phyloP scores from a whole-genome alignment of 345 rosid genomes.

The Brassica rapa region DNA sequence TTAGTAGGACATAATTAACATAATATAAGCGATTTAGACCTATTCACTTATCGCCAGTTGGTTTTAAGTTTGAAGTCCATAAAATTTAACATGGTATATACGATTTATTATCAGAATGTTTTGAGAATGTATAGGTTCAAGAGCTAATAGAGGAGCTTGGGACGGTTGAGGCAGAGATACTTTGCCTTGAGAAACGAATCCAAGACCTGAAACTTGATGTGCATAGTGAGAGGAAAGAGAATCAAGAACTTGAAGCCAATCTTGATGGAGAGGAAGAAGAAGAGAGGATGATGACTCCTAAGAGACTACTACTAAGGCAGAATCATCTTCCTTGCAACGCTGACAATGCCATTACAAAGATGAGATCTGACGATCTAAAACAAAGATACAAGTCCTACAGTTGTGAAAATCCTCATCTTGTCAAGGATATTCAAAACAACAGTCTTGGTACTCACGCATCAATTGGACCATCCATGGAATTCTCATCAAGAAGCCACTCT shows the following conservation, averaged over 20 bases:
- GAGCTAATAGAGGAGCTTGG: slow-evolving; percentile 67
- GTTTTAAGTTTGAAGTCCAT: too few relatives aligned
- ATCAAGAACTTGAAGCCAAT: slow-evolving; percentile 31
- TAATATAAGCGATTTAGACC: too few relatives aligned
- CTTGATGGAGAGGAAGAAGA: slow-evolving; percentile 41
- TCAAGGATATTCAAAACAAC: slow-evolving; percentile 43
- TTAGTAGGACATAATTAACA: too few relatives aligned
- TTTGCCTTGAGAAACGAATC: slow-evolving; percentile 72
- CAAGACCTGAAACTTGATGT: slow-evolving; percentile 65
- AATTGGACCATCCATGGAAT: slow-evolving; percentile 59
- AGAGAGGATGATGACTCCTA: slow-evolving; percentile 46
- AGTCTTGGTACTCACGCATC: slow-evolving; percentile 60
- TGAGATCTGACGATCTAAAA: slow-evolving; percentile 36
- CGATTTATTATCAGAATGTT: too few relatives aligned
- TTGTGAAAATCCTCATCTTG: slow-evolving; percentile 39
- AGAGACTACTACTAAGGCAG: slow-evolving; percentile 35
- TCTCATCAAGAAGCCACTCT: slow-evolving; percentile 50
- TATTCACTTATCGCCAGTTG: too few relatives aligned
- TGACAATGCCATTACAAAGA: slow-evolving; percentile 24
- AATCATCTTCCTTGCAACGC: slow-evolving; percentile 42
- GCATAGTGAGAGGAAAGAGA: slow-evolving; percentile 50
- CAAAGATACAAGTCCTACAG: slow-evolving; percentile 55
- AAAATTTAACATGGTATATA: too few relatives aligned
- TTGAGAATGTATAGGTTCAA: slow-evolving; percentile 56
- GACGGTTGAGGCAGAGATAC: slow-evolving; percentile 78